Evolutionary conservation across 306 rosid genomes (phyloP), one percentile per base, ranked within the genome.

Genomic region (Acacia acuminata): DNA sequence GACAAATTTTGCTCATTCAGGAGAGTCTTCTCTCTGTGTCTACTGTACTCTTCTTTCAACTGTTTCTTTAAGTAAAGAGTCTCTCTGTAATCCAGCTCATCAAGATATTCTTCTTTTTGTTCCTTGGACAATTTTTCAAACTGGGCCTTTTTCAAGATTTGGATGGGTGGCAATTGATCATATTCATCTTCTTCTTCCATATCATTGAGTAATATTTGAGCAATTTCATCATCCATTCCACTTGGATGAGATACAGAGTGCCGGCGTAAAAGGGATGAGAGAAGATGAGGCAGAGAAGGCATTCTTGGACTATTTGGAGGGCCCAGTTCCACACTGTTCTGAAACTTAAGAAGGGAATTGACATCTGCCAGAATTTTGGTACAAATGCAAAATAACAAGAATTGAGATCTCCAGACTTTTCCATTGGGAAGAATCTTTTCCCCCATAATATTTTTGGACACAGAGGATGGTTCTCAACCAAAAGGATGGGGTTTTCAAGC

Each of bases 381-480:
- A 82, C 97, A 96, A 76, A 94, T 78, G 84, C 98, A 94, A 71
- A 88, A 87, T 81, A 94, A 84, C 90, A 92, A 82, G 78, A 94
- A 89, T 69, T 92, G 94, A 77, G 94, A 92, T 84, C 86, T 96
- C 99, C 99, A 96, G 84, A 91, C 97, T 88, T 86, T 92, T 76
- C 99, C 99, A 84, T 96, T 92, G 10, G 99, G 99, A 86, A 96
- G 98, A 79, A 96, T 77, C 88, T 84, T 94, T 87, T 96, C 97
- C 83, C 99, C 99, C 84, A 24, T 68, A 63, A 58, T 53, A 83
- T 94, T 91, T 65, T 91, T 63, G 81, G 92, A 85, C 97, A 96
- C 36, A 87, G 89, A 85, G 90, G 90, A 89, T 96, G 99, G 85
- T 94, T 96, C 90, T 96, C 99, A 80, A 96, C 99, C 82, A 96